Evolutionary conservation across 495 filamentous ascomycete genomes (phyloP).

Genomic region (Cercophora scortea): DNA sequence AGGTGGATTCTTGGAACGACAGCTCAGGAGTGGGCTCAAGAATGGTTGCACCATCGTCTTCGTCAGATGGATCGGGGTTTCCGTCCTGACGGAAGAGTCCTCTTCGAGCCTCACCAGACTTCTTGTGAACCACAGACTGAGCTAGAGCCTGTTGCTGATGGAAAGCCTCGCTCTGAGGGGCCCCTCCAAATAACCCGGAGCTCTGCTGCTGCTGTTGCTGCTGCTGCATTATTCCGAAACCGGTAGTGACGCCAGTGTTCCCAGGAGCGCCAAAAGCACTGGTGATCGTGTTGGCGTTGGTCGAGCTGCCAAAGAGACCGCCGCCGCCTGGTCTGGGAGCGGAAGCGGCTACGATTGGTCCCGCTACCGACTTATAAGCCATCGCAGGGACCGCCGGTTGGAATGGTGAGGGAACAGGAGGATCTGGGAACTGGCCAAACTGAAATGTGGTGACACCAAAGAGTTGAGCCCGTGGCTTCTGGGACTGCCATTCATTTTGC

Average conservation of each 20-base stretch:
- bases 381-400: background rate
- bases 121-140: too few relatives aligned
- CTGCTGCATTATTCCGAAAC: background rate
- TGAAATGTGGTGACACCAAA: conserved; percentile 18
- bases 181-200: background rate
- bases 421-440: background rate
- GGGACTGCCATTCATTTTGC: conserved; percentile 10
- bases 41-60: conserved; percentile 17
- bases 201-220: background rate
- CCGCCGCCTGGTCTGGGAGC: too few relatives aligned
- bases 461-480: conserved; percentile 25
- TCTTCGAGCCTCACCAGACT: too few relatives aligned
- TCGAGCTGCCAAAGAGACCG: background rate
- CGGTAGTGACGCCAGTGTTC: too few relatives aligned
- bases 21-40: conserved; percentile 23
- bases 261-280: too few relatives aligned
- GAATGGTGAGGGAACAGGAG: too few relatives aligned
- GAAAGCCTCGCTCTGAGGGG: too few relatives aligned
- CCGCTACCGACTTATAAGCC: background rate
- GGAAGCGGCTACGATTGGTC: too few relatives aligned
- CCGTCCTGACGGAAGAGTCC: background rate
- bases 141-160: too few relatives aligned
- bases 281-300: too few relatives aligned
- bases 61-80: background rate
- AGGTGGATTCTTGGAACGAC: conserved; percentile 33